A percentile compares a stretch with the other conserved stretches of the same genome.
Conservation (phyloP, 331 rosid genomes). For the Stylosanthes scabra region DNA sequence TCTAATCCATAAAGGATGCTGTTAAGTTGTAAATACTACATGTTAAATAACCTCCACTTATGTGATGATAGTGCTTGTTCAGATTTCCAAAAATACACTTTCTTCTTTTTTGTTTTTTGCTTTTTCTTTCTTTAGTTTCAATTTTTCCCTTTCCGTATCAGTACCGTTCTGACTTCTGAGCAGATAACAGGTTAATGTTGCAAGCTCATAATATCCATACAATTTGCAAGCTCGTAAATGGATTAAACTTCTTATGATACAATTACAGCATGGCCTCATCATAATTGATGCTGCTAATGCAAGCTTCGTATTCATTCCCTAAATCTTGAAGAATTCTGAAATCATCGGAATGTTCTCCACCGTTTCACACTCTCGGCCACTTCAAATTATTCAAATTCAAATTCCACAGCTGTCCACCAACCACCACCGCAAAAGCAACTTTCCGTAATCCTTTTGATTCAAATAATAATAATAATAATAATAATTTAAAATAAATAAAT, state of each 20-base stretch:
- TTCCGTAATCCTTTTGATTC: neutral
- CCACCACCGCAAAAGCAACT: neutral
- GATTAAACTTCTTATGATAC: neutral
- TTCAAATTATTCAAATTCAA: slow-evolving; percentile 11
- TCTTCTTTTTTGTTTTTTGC: neutral
- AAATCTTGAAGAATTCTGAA: slow-evolving; percentile 6
- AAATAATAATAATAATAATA: neutral
- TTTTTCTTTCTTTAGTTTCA: no score
- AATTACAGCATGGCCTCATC: neutral
- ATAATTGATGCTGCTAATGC: neutral
- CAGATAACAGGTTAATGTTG: neutral
- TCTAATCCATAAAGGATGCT: neutral
- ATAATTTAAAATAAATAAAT: neutral
- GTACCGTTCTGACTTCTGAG: neutral
- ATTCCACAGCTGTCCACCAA: neutral
- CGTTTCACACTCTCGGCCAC: slow-evolving; percentile 14
- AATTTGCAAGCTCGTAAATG: neutral
- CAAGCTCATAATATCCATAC: neutral
- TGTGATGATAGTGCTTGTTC: neutral
- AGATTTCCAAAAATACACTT: slow-evolving; percentile 18
- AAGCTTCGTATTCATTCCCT: neutral
- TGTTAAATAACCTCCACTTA: neutral
- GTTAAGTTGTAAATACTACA: neutral
- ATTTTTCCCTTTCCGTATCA: no score
- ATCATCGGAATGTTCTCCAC: neutral